phyloP scores from a whole-genome alignment of 176 grass and related monocot species.

The Themeda triandra region DNA sequence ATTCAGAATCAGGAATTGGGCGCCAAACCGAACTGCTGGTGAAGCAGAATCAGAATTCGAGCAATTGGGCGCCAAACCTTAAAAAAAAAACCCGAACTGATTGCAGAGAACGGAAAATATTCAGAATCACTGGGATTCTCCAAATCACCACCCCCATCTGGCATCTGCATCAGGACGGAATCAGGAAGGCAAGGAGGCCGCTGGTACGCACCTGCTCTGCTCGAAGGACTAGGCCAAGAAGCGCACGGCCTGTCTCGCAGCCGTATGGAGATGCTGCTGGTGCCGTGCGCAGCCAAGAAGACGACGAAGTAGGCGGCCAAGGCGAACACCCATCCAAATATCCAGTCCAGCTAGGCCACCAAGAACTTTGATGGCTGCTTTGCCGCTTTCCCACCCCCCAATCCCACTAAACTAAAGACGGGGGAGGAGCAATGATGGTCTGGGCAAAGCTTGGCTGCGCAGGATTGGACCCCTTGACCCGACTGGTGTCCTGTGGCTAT shows the following conservation, averaged over 20 bases:
- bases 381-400: neutral
- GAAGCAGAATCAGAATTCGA: too few relatives aligned
- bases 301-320: neutral
- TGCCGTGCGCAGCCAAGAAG: neutral
- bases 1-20: too few relatives aligned
- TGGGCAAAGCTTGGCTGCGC: constrained; percentile 1
- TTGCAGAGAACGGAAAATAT: neutral
- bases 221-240: neutral
- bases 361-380: neutral
- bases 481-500: neutral
- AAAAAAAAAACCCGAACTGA: neutral
- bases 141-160: neutral
- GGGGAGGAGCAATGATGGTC: neutral
- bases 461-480: neutral
- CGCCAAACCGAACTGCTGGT: too few relatives aligned
- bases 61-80: neutral
- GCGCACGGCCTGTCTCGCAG: neutral
- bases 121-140: neutral
- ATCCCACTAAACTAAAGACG: constrained; percentile 1
- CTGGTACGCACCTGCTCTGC: constrained; percentile 26
- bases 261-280: neutral
- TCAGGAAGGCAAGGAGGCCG: neutral
- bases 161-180: neutral
- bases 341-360: constrained; percentile 18
- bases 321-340: neutral